phyloP scores from a whole-genome alignment of 208 protist genomes.

The Trypanosoma theileri region DNA sequence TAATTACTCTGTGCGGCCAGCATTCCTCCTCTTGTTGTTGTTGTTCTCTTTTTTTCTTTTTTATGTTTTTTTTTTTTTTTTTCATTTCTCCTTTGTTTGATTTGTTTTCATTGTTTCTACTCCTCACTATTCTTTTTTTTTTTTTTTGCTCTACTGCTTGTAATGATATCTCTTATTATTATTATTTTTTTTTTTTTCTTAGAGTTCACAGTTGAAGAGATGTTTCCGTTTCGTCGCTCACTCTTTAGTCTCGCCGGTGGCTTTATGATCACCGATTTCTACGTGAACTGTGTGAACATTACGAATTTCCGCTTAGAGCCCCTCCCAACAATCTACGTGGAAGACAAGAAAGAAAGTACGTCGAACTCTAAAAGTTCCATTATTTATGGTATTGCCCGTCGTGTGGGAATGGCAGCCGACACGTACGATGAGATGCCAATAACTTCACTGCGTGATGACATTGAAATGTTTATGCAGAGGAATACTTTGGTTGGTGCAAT shows the following conservation, averaged over 20 bases:
- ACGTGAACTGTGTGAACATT: constrained; percentile 22
- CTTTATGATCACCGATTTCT: constrained; percentile 42
- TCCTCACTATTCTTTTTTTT: constrained; percentile 8
- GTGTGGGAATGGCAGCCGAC: not conserved
- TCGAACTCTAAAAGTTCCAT: not conserved
- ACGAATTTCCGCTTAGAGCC: constrained; percentile 20
- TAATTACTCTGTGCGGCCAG: too few relatives aligned
- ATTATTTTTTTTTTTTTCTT: too few relatives aligned
- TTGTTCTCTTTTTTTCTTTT: not conserved
- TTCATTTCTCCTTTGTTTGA: constrained; percentile 10
- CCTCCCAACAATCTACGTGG: not conserved
- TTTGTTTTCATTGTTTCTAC: constrained; percentile 3
- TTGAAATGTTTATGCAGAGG: constrained; percentile 28
- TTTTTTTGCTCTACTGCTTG: constrained; percentile 10
- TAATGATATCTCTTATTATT: too few relatives aligned
- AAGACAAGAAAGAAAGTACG: not conserved
- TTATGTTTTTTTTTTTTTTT: constrained; percentile 7
- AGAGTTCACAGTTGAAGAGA: not conserved
- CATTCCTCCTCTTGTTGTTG: too few relatives aligned
- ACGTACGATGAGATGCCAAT: constrained; percentile 6
- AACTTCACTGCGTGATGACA: constrained; percentile 42
- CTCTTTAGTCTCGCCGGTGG: constrained; percentile 42
- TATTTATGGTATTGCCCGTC: not conserved
- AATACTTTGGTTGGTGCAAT: constrained; percentile 25
- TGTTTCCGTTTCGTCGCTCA: constrained; percentile 21